Evolutionary conservation across 805 yeast genomes (phyloP).

Genomic region (Maudiozyma barnettii): DNA sequence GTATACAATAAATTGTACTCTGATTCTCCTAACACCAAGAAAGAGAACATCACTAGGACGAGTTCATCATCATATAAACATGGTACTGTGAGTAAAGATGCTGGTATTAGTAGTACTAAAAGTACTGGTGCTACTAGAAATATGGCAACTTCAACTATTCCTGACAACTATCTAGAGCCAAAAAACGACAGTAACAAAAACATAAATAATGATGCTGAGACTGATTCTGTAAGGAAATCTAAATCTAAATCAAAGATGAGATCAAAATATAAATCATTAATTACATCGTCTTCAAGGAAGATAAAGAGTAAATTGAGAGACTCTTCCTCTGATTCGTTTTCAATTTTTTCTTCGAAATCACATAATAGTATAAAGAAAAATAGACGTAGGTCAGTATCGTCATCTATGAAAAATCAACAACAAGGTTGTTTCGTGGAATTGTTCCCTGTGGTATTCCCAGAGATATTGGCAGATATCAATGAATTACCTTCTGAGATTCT

Average conservation of each 20-base stretch:
- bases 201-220: not conserved
- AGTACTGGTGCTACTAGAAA: too few relatives aligned
- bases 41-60: too few relatives aligned
- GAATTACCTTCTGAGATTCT: conserved; percentile 30
- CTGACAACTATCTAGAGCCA: not conserved
- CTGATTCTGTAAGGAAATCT: not conserved
- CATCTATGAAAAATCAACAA: not conserved
- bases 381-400: not conserved
- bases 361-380: conserved; percentile 3
- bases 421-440: not conserved
- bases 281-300: conserved; percentile 20
- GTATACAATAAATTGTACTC: conserved; percentile 11
- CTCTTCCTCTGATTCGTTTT: conserved; percentile 21
- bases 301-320: conserved; percentile 27
- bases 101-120: too few relatives aligned
- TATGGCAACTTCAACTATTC: too few relatives aligned
- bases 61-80: not conserved
- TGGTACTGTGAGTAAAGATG: not conserved
- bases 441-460: conserved; percentile 2
- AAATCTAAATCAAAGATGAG: conserved; percentile 13
- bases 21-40: not conserved
- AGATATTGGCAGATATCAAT: conserved; percentile 16
- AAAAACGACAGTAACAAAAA: not conserved
- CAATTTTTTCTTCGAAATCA: conserved; percentile 24
- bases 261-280: conserved; percentile 18